These are phyloP conservation scores for Acephala macrosclerotiorum DNA, from an alignment of 2,329 filamentous ascomycete species.

Conservation along the genomic window DNA sequence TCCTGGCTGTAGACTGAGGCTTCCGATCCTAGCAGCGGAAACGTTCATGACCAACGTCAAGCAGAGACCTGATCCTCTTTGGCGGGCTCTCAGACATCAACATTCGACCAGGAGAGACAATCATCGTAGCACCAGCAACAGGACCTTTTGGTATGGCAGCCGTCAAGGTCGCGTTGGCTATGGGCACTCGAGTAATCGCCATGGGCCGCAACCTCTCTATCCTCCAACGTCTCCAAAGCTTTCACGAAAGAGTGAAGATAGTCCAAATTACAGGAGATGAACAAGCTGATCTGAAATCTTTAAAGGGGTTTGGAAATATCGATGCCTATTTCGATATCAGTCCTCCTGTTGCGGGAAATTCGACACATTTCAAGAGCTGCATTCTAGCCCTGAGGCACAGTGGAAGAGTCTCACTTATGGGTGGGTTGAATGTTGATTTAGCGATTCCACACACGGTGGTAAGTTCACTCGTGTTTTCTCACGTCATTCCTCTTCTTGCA, in stretches of 20 bases:
- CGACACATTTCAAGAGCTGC: slow-evolving; percentile 49
- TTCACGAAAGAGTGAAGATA: slow-evolving; percentile 45
- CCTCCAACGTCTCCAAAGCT: slow-evolving; percentile 45
- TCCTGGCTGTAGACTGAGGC: background rate
- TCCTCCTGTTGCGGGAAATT: slow-evolving; percentile 48
- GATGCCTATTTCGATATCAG: slow-evolving; percentile 57
- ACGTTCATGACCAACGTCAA: background rate
- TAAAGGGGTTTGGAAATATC: slow-evolving; percentile 40
- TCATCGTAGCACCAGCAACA: slow-evolving; percentile 56
- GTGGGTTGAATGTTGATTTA: slow-evolving; percentile 39
- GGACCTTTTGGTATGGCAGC: slow-evolving; percentile 54
- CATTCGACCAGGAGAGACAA: slow-evolving; percentile 52
- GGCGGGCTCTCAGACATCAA: slow-evolving; percentile 54
- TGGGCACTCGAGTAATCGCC: slow-evolving; percentile 58
- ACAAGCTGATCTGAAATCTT: slow-evolving; percentile 19
- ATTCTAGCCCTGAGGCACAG: slow-evolving; percentile 40
- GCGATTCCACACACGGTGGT: slow-evolving; percentile 34
- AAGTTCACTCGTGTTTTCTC: too few relatives aligned
- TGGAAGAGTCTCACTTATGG: slow-evolving; percentile 48
- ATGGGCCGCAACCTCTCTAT: slow-evolving; percentile 52
- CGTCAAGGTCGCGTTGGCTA: slow-evolving; percentile 52
- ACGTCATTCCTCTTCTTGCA: too few relatives aligned
- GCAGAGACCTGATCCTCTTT: slow-evolving; percentile 48
- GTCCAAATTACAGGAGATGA: slow-evolving; percentile 53
- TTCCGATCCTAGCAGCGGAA: background rate